Base-by-base conservation (phyloP, 2,329 filamentous ascomycete species). In the Exophiala oligosperma region DNA sequence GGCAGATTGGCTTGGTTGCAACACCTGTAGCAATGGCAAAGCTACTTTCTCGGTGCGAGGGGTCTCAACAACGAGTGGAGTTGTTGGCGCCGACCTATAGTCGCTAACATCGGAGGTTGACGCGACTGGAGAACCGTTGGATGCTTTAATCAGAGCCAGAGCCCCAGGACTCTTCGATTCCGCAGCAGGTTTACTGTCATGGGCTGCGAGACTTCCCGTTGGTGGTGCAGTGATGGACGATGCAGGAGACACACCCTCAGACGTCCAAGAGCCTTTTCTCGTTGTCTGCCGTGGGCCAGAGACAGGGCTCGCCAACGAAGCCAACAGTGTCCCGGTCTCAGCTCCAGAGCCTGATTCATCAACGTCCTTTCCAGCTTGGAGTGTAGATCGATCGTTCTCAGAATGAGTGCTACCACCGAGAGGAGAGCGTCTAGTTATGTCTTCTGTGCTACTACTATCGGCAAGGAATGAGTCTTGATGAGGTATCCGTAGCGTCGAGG, bases 1-100 rank as follows among this genome's bases (percentile, higher is more conserved):
- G 12, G 38, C 29, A 48, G 38, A 32, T n/a, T 57, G 49, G 38
- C 49, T 56, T 4, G 52, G 60, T 29, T 44, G 57, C 4, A 52
- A 50, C 2, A 53, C 49, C 54, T 60, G 54, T n/a, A 56, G 54
- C 11, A 52, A 41, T 35, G 40, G 12, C 4, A 28, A 28, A 9
- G 52, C 52, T 17, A 44, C 35, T 11, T 53, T 46, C 1, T 50
- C 56, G 23, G 63, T 65, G 32, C 61, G 64, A 12, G 71, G 70
- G 41, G 71, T 69, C 8, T 69, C 67, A 7, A 71, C 65, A 28
- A 73, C 69, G 12, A 73, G 66, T 11, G 74, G 73, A 26, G 75
- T 77, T 55, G 72, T 78, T 6, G 72, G 71, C 4, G 77, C 76
- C 23, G 77, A 79, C 44, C 72, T 70, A 62, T 78, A 78, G 37